Evolutionary conservation across 768 basidiomycete genomes (phyloP).

Genomic region (Tricholoma hemisulphureum): DNA sequence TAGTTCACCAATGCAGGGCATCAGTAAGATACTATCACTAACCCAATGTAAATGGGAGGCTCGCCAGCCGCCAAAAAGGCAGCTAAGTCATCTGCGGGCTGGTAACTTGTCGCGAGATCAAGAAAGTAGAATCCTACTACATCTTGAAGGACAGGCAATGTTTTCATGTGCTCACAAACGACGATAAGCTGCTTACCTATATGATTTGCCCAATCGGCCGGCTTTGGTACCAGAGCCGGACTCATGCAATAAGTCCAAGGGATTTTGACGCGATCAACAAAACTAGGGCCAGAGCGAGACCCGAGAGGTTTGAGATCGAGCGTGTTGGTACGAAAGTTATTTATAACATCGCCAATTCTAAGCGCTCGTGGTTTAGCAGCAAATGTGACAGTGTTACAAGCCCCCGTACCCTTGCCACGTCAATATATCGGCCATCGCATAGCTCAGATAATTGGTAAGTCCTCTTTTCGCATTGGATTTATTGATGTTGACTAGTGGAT

Average conservation of each 20-base stretch:
- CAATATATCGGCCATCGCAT: constrained; percentile 56
- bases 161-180: neutral
- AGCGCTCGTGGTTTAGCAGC: neutral
- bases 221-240: constrained; percentile 55
- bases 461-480: constrained; percentile 51
- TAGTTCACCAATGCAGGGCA: neutral
- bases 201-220: constrained; percentile 60
- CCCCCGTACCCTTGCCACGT: constrained; percentile 55
- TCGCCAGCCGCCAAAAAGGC: constrained; percentile 48
- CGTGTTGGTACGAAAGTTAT: constrained; percentile 49
- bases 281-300: constrained; percentile 47
- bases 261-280: constrained; percentile 51
- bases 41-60: constrained; percentile 62
- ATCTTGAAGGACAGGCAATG: constrained; percentile 32
- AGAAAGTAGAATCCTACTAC: constrained; percentile 67
- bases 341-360: constrained; percentile 60
- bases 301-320: constrained; percentile 50
- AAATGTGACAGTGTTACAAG: neutral
- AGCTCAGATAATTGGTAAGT: constrained; percentile 58
- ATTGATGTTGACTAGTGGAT: constrained; percentile 62
- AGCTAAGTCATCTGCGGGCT: constrained; percentile 45
- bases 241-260: constrained; percentile 69
- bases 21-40: constrained; percentile 1
- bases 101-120: constrained; percentile 48
- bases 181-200: constrained; percentile 42